Evolutionary conservation across 306 rosid genomes (phyloP).

Genomic region (Abrus precatorius): DNA sequence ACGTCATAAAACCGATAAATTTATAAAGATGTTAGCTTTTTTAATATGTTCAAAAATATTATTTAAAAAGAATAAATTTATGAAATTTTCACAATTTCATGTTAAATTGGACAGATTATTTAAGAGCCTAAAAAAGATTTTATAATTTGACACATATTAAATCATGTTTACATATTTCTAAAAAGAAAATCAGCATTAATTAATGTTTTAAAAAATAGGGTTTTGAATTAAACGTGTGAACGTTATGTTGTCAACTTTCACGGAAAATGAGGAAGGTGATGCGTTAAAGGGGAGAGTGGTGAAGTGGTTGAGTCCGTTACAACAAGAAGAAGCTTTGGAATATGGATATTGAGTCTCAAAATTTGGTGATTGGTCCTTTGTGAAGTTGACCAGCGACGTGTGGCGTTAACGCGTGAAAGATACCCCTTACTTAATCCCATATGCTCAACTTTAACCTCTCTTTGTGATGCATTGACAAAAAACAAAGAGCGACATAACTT

Average conservation of each 20-base stretch:
- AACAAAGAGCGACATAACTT: background rate
- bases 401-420: conserved; percentile 9
- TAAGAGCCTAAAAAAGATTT: too few relatives aligned
- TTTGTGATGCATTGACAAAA: background rate
- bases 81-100: too few relatives aligned
- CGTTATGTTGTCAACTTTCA: conserved; percentile 14
- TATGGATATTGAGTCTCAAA: conserved; percentile 23
- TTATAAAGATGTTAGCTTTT: too few relatives aligned
- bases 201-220: background rate
- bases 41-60: too few relatives aligned
- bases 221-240: conserved; percentile 9
- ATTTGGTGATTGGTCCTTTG: conserved; percentile 44
- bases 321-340: conserved; percentile 39
- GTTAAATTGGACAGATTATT: too few relatives aligned
- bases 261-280: conserved; percentile 18
- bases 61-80: too few relatives aligned
- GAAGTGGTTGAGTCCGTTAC: conserved; percentile 55
- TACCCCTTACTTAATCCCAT: conserved; percentile 2
- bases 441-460: background rate
- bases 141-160: too few relatives aligned
- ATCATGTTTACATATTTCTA: too few relatives aligned
- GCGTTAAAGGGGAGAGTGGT: conserved; percentile 38
- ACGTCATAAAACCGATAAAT: background rate
- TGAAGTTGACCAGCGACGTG: conserved; percentile 29
- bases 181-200: too few relatives aligned